Evolutionary conservation across 1,284 basidiomycete genomes (phyloP), one percentile per base, ranked within the genome.

Genomic region (Naganishia sp.): DNA sequence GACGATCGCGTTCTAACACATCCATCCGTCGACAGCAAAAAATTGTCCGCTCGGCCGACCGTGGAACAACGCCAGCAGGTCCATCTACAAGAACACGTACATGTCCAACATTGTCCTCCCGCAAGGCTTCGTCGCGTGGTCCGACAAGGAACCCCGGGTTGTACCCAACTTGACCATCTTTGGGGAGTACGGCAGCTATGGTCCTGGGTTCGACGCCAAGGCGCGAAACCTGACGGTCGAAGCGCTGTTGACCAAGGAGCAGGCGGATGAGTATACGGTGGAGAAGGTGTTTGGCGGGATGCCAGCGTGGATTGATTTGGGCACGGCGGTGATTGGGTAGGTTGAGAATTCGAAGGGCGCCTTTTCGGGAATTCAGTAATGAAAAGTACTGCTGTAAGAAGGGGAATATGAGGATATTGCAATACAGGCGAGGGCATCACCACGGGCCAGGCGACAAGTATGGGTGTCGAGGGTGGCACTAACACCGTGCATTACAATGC

Each of bases 11-110:
- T 16, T 11, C 2, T 55, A 15, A 42, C 25, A 25, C 31, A 11
- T 23, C 31, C 15, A 11, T 15, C 6, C 23, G 3, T 28, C 28
- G 28, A 42, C 31, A 69, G 63, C 66, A 10, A 33, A 53, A 25
- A 25, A n/a, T 6, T 56, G 54, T 39, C 68, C 71, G 6, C 67
- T 72, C 21, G 71, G 71, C 33, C 68, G 71, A 33, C 71, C 71
- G 5, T 72, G 71, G 71, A 70, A 70, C 66, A 72, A 72, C 45
- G 64, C 64, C 25, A 65, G 55, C 13, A 55, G 66, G 2, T 65
- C 68, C 4, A 66, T 69, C 46, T 69, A 67, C 68, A 65, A 69
- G 50, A 66, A 70, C 49, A 67, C 69, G 1, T 69, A 68, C 36
- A 69, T 72, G 69, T 65, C 64, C n/a, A 39, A 65, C 15, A 65